Conservation (phyloP, 2,329 filamentous ascomycete species). For the Zelopaecilomyces penicillatus region DNA sequence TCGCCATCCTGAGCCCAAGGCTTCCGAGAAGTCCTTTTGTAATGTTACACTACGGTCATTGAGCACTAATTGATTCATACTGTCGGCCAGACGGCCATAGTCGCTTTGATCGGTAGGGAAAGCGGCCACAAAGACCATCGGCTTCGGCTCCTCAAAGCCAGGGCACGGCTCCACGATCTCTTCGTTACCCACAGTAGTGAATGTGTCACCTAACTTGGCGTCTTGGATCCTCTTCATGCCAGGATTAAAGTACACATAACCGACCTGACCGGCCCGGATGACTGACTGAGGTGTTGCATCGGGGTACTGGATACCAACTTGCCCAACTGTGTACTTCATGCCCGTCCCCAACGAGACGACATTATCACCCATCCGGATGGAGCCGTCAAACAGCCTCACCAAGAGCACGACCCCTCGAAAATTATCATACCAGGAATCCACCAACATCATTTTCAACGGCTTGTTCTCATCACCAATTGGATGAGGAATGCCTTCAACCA, state of each 20-base stretch:
- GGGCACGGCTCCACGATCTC: conserved; percentile 70
- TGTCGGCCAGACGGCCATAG: conserved; percentile 81
- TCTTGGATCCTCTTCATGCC: conserved; percentile 97
- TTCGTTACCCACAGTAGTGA: conserved; percentile 73
- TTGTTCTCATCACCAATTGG: conserved; percentile 65
- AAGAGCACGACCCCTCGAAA: conserved; percentile 91
- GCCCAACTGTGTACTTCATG: conserved; percentile 84
- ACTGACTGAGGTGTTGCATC: conserved; percentile 71
- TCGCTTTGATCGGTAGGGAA: conserved; percentile 89
- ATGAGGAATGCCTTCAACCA: conserved; percentile 76
- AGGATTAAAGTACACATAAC: conserved; percentile 94
- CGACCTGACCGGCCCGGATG: conserved; percentile 85
- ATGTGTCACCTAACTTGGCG: conserved; percentile 92
- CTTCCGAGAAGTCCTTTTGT: conserved; percentile 90
- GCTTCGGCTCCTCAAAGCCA: conserved; percentile 93
- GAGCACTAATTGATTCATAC: conserved; percentile 84
- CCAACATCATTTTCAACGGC: conserved; percentile 75
- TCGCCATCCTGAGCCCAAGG: conserved; percentile 86
- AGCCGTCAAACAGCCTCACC: conserved; percentile 84
- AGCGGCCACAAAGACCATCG: conserved; percentile 97
- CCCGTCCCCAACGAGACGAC: conserved; percentile 84
- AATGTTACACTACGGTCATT: conserved; percentile 94
- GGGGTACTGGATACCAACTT: conserved; percentile 95
- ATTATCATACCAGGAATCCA: conserved; percentile 97
- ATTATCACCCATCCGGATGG: conserved; percentile 71